Percentiles rank a stretch among this genome's conserved stretches.
phyloP scores from a whole-genome alignment of 2,329 filamentous ascomycete genomes.

The Penicillium corylophilum region DNA sequence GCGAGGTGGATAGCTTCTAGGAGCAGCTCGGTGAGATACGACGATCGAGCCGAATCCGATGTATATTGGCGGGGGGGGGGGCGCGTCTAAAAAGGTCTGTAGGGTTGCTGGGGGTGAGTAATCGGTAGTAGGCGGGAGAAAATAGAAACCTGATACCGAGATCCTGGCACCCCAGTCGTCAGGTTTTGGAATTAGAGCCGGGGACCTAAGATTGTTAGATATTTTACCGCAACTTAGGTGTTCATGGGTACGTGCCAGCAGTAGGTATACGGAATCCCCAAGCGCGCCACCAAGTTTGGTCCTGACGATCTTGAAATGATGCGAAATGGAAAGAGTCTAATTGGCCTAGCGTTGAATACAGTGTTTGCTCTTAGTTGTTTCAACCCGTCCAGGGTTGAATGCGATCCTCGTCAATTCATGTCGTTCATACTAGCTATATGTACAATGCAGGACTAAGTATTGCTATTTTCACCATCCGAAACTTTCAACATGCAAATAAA shows the following conservation, averaged over 20 bases:
- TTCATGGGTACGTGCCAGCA: not conserved
- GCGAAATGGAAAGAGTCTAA: too few relatives aligned
- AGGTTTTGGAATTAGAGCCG: slow-evolving; percentile 7
- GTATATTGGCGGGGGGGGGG: not conserved
- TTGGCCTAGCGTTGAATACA: not conserved
- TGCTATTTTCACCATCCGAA: slow-evolving; percentile 47
- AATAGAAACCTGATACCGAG: not conserved
- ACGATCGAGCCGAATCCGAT: slow-evolving; percentile 1
- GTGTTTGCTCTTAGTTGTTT: not conserved
- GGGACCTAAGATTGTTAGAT: not conserved
- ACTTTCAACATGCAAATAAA: slow-evolving; percentile 60
- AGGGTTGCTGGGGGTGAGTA: not conserved
- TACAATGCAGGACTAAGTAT: not conserved
- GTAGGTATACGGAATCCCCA: slow-evolving; percentile 3
- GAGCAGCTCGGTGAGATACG: not conserved
- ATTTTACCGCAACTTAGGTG: too few relatives aligned
- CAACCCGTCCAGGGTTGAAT: not conserved
- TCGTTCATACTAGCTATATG: not conserved
- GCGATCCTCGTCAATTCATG: not conserved
- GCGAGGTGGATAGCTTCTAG: not conserved
- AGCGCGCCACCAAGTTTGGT: too few relatives aligned
- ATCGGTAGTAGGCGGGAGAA: not conserved
- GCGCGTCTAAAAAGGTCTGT: not conserved
- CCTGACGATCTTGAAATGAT: too few relatives aligned
- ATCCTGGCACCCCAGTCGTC: slow-evolving; percentile 5